Percentiles rank a stretch among this genome's conserved stretches.
These are phyloP conservation scores for Lodderomyces beijingensis DNA, from an alignment of 1,139 yeast genomes.

Conservation along the genomic window DNA sequence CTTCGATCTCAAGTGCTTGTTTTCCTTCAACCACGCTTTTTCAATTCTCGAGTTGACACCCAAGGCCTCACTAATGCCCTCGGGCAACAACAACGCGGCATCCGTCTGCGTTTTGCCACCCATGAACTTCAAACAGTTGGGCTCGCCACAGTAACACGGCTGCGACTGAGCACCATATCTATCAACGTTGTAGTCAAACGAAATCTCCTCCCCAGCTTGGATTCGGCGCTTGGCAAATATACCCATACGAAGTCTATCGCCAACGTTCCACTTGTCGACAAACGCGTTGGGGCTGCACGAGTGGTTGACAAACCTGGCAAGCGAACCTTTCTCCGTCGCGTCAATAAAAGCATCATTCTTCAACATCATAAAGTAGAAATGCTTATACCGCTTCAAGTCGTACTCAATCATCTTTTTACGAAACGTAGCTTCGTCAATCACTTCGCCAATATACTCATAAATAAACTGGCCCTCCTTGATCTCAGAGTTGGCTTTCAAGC, in stretches of 20 bases:
- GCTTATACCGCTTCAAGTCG: constrained; percentile 67
- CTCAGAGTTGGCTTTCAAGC: constrained; percentile 64
- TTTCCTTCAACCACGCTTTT: constrained; percentile 61
- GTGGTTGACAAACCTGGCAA: constrained; percentile 91
- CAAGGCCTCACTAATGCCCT: constrained; percentile 76
- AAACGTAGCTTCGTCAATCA: constrained; percentile 72
- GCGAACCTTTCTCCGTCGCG: constrained; percentile 83
- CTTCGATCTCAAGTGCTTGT: constrained; percentile 41
- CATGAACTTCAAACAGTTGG: constrained; percentile 85
- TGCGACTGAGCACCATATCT: constrained; percentile 94
- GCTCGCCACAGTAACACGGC: constrained; percentile 91
- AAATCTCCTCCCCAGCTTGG: constrained; percentile 79
- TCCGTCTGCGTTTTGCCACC: constrained; percentile 98
- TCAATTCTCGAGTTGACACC: constrained; percentile 66
- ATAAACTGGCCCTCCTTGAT: constrained; percentile 67
- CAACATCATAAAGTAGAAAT: constrained; percentile 96
- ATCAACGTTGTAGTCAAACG: constrained; percentile 95
- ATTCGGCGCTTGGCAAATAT: constrained; percentile 81
- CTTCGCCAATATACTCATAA: constrained; percentile 93
- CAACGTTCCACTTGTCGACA: constrained; percentile 97
- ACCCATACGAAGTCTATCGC: constrained; percentile 88
- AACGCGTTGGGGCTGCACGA: constrained; percentile 92
- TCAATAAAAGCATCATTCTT: constrained; percentile 91
- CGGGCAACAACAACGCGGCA: constrained; percentile 79
- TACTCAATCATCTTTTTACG: constrained; percentile 70